Evolutionary conservation across 2,329 filamentous ascomycete genomes (phyloP).

Genomic region (Hypoxylon sp.): DNA sequence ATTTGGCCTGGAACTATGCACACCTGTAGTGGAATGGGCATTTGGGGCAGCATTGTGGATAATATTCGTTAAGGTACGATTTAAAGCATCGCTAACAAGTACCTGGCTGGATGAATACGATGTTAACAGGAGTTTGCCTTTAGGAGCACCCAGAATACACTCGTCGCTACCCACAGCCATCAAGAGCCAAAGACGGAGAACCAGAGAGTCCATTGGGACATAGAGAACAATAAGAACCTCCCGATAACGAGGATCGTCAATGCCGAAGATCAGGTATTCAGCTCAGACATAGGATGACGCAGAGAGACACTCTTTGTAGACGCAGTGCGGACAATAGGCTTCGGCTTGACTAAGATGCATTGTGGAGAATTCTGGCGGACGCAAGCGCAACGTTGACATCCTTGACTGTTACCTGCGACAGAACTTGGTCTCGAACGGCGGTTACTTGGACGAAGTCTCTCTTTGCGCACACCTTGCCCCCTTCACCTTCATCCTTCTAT

Average conservation of each 20-base stretch:
- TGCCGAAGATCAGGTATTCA: slow-evolving; percentile 68
- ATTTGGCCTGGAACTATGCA: not conserved
- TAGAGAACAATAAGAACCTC: not conserved
- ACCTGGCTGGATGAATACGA: not conserved
- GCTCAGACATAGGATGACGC: slow-evolving; percentile 74
- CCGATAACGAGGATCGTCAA: not conserved
- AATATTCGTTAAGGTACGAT: not conserved
- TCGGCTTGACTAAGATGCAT: slow-evolving; percentile 51
- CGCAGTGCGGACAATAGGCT: slow-evolving; percentile 65
- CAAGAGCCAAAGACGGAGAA: not conserved
- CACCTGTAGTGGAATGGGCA: not conserved
- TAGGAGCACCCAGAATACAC: not conserved
- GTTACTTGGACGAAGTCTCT: slow-evolving; percentile 56
- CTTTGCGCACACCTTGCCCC: not conserved
- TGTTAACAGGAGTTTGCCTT: not conserved
- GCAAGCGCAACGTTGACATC: slow-evolving; percentile 60
- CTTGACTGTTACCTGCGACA: slow-evolving; percentile 63
- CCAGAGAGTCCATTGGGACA: not conserved
- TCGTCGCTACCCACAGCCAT: not conserved
- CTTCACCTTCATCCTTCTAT: not conserved
- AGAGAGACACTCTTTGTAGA: slow-evolving; percentile 63
- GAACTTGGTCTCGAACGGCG: slow-evolving; percentile 61
- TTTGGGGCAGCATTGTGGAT: not conserved
- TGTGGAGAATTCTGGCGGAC: slow-evolving; percentile 52
- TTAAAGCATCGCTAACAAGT: not conserved